These are phyloP conservation scores for Penicillium taxi DNA, from an alignment of 495 filamentous ascomycete genomes.

Conservation along the genomic window DNA sequence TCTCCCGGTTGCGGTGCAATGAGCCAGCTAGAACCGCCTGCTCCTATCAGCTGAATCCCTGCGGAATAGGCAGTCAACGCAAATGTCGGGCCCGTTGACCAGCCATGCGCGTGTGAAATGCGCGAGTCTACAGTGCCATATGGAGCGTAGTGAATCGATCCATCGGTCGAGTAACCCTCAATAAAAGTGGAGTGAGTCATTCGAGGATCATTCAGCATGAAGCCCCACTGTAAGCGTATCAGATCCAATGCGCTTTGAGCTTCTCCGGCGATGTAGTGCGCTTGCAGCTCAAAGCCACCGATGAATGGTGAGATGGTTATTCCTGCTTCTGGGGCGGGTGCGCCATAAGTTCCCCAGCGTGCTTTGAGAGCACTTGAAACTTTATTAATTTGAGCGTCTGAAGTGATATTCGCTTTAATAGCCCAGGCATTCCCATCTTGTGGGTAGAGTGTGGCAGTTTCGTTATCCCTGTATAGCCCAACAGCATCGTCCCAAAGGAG, in stretches of 20 bases:
- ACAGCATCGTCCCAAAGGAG: slow-evolving; percentile 25
- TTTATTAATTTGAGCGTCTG: slow-evolving; percentile 8
- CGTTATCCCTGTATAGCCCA: slow-evolving; percentile 28
- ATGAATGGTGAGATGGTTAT: slow-evolving; percentile 52
- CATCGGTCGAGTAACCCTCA: slow-evolving; percentile 49
- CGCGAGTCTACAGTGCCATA: slow-evolving; percentile 46
- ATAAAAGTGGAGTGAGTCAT: slow-evolving; percentile 56
- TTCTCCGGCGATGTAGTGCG: slow-evolving; percentile 40
- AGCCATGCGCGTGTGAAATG: slow-evolving; percentile 52
- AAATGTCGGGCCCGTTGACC: slow-evolving; percentile 49
- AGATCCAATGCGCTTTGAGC: slow-evolving; percentile 42
- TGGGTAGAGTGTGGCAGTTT: slow-evolving; percentile 32
- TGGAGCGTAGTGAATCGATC: slow-evolving; percentile 48
- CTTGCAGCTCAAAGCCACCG: slow-evolving; percentile 49
- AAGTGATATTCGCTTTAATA: slow-evolving; percentile 32
- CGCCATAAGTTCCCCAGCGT: slow-evolving; percentile 48
- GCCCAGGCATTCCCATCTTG: slow-evolving; percentile 44
- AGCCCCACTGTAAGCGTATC: slow-evolving; percentile 47
- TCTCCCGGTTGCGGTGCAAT: slow-evolving; percentile 41
- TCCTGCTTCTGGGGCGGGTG: slow-evolving; percentile 48
- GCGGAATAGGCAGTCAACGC: slow-evolving; percentile 41
- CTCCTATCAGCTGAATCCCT: slow-evolving; percentile 40
- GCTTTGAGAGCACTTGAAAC: slow-evolving; percentile 35
- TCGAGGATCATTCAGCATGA: slow-evolving; percentile 49
- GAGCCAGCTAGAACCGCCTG: slow-evolving; percentile 39